Conservation (phyloP, 306 rosid genomes). For the Biancaea sappan region DNA sequence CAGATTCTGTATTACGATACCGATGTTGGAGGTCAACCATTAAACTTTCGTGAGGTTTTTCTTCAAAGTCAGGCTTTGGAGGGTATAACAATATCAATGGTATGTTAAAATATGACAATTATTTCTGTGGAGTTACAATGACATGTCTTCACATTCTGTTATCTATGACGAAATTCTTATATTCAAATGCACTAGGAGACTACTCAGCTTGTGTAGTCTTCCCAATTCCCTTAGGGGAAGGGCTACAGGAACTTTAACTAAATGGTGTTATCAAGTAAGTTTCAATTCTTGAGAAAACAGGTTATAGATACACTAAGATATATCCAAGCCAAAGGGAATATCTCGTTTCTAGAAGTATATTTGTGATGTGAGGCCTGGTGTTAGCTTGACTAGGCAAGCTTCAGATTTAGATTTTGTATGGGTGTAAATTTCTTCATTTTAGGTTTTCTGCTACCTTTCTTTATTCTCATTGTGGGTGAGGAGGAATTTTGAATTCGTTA, state of each 20-base stretch:
- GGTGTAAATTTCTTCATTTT: background rate
- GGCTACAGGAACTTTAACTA: background rate
- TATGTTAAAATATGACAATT: conserved; percentile 42
- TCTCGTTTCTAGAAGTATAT: background rate
- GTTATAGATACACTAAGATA: conserved; percentile 3
- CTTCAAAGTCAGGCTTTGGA: conserved; percentile 97
- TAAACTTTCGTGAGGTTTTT: conserved; percentile 86
- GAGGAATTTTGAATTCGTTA: conserved; percentile 11
- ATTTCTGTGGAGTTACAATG: conserved; percentile 18
- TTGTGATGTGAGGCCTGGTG: conserved; percentile 4
- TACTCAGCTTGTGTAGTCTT: background rate
- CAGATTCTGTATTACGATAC: conserved; percentile 85
- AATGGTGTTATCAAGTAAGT: background rate
- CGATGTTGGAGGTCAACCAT: conserved; percentile 84
- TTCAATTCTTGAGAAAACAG: background rate
- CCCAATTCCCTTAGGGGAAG: background rate
- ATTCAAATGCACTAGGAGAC: background rate
- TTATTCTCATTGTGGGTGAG: background rate
- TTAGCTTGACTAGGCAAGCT: no score
- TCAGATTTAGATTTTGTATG: no score
- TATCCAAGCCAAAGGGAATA: conserved; percentile 27
- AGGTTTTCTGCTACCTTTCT: background rate
- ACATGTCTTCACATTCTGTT: background rate
- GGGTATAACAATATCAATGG: conserved; percentile 93
- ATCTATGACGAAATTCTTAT: background rate